These are phyloP conservation scores for Amniculicola lignicola DNA, from an alignment of 495 filamentous ascomycete species.

Conservation along the genomic window DNA sequence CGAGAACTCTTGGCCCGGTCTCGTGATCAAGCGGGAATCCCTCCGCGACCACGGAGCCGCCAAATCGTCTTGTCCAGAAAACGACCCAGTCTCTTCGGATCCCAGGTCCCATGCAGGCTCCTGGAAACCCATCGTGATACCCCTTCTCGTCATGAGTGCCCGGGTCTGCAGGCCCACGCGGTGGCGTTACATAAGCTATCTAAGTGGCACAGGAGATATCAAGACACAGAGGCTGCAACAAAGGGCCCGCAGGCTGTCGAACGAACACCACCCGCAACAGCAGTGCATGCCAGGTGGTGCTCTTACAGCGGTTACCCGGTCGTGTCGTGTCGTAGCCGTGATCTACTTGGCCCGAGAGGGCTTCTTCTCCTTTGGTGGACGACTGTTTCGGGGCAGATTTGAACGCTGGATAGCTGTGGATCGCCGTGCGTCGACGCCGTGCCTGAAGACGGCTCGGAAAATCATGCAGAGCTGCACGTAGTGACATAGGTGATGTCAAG, in stretches of 20 bases:
- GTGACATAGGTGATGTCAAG: no score
- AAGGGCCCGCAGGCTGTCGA: background rate
- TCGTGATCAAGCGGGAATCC: slow-evolving; percentile 6
- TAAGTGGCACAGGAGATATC: slow-evolving; percentile 8
- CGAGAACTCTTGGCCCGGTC: slow-evolving; percentile 14
- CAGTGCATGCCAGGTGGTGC: background rate
- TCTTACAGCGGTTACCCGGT: background rate
- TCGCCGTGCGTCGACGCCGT: no score
- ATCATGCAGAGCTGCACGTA: no score
- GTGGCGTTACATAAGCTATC: slow-evolving; percentile 19
- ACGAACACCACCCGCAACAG: background rate
- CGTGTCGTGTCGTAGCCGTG: no score
- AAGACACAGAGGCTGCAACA: slow-evolving; percentile 1
- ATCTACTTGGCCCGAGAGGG: no score
- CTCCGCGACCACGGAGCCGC: no score
- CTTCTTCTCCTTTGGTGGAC: no score
- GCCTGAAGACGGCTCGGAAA: no score
- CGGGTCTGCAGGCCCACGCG: background rate
- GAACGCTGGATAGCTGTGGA: no score
- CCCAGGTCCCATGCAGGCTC: background rate
- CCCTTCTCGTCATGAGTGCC: background rate
- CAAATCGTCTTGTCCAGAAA: no score
- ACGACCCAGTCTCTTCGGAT: slow-evolving; percentile 16
- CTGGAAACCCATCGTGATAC: background rate
- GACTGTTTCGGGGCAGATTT: no score